Conservation (phyloP, 495 filamentous ascomycete species). For the Zalerion maritima region DNA sequence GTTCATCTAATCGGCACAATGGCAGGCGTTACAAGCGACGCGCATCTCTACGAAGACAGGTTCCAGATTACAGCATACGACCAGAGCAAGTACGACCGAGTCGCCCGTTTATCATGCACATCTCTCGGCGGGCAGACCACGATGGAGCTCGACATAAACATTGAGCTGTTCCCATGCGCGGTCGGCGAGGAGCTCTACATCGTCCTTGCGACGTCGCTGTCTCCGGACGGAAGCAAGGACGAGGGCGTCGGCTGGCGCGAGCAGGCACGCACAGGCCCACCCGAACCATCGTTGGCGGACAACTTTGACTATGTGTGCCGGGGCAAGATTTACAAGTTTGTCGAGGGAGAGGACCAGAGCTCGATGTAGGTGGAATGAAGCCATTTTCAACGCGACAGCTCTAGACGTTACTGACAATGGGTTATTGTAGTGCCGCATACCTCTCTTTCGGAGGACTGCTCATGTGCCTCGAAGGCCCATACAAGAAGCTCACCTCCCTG, state of each 20-base stretch:
- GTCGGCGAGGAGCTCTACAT: constrained; percentile 62
- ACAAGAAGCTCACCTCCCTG: constrained; percentile 84
- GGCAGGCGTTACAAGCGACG: constrained; percentile 48
- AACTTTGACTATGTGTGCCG: constrained; percentile 95
- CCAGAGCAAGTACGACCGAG: constrained; percentile 84
- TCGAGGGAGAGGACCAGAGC: constrained; percentile 63
- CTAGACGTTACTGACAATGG: constrained; percentile 9
- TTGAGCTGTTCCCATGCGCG: constrained; percentile 68
- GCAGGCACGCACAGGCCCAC: constrained; percentile 34
- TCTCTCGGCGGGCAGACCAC: constrained; percentile 54
- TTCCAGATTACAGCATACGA: constrained; percentile 71
- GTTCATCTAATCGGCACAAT: too few species aligned
- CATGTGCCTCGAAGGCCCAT: constrained; percentile 81
- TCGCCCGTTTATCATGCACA: constrained; percentile 61
- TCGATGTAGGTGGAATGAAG: constrained; percentile 53
- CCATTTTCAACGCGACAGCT: background rate
- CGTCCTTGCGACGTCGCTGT: constrained; percentile 68
- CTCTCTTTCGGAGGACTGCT: constrained; percentile 85
- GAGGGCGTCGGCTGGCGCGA: constrained; percentile 63
- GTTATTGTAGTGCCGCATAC: constrained; percentile 60
- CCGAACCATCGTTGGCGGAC: constrained; percentile 68
- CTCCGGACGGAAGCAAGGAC: constrained; percentile 66
- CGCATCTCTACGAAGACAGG: constrained; percentile 81
- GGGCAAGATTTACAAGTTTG: constrained; percentile 95
- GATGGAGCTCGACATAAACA: constrained; percentile 87